Conservation (phyloP, 257 asterid genomes). For the Anisodus acutangulus region DNA sequence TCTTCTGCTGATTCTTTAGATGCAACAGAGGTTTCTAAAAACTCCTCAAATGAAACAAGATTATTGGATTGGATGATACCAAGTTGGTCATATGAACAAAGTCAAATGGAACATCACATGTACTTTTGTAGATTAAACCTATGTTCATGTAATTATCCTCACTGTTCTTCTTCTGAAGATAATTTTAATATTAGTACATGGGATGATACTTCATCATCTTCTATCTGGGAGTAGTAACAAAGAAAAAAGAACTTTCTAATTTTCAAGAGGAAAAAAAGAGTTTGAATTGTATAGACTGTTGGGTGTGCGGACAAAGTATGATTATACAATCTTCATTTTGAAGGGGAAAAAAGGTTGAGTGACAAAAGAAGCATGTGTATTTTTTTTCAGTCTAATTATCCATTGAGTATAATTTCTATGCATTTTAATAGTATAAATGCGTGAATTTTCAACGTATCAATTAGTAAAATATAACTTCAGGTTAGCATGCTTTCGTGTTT, state of each 20-base stretch:
- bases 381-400: neutral
- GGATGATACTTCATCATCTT: slow-evolving; percentile 28
- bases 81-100: slow-evolving; percentile 31
- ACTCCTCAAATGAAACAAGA: slow-evolving; percentile 43
- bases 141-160: slow-evolving; percentile 26
- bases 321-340: neutral
- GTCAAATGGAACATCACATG: slow-evolving; percentile 34
- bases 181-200: neutral
- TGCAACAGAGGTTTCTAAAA: slow-evolving; percentile 29
- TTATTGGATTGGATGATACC: slow-evolving; percentile 44
- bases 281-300: neutral
- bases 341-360: neutral
- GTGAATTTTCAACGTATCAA: neutral
- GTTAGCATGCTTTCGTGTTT: neutral
- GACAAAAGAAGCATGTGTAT: neutral
- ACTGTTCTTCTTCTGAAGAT: neutral
- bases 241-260: neutral
- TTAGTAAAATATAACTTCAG: no score
- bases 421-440: no score
- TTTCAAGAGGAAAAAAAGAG: neutral
- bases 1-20: slow-evolving; percentile 29
- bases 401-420: neutral
- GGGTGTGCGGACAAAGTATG: neutral
- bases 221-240: slow-evolving; percentile 21
- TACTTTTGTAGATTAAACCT: slow-evolving; percentile 11